A percentile compares a stretch with the other conserved stretches of the same genome.
phyloP scores from a whole-genome alignment of 371 early-diverging fungal genomes.

The Chytridium lagenaria region DNA sequence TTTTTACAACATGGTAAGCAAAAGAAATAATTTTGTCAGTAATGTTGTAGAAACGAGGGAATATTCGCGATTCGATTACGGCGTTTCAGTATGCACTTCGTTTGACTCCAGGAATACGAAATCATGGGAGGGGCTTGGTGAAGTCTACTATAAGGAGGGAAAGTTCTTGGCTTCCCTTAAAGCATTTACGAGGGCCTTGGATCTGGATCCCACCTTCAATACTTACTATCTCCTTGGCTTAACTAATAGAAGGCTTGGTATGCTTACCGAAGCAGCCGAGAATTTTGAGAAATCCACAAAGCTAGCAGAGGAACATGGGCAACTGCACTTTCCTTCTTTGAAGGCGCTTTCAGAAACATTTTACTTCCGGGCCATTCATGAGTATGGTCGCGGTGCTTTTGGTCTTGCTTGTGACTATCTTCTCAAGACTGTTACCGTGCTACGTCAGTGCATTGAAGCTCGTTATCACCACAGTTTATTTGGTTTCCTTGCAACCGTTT shows the following conservation, averaged over 20 bases:
- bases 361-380: background rate
- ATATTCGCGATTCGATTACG: constrained; percentile 64
- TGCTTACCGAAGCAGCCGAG: constrained; percentile 68
- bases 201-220: constrained; percentile 60
- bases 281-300: constrained; percentile 44
- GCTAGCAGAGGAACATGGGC: background rate
- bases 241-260: constrained; percentile 69
- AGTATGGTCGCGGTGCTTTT: constrained; percentile 1
- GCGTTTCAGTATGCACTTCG: constrained; percentile 86
- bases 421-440: background rate
- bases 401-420: background rate
- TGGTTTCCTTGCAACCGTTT: constrained; percentile 1
- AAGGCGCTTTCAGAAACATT: constrained; percentile 3
- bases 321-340: background rate
- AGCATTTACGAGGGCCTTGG: constrained; percentile 76
- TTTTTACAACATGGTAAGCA: constrained; percentile 69
- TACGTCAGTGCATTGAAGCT: background rate
- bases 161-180: constrained; percentile 81
- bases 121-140: constrained; percentile 89
- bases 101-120: constrained; percentile 64
- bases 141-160: constrained; percentile 84
- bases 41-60: constrained; percentile 22
- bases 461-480: background rate
- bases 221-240: constrained; percentile 48
- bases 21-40: background rate